phyloP scores from a whole-genome alignment of 1,284 basidiomycete genomes.

The Inonotus hispidus region DNA sequence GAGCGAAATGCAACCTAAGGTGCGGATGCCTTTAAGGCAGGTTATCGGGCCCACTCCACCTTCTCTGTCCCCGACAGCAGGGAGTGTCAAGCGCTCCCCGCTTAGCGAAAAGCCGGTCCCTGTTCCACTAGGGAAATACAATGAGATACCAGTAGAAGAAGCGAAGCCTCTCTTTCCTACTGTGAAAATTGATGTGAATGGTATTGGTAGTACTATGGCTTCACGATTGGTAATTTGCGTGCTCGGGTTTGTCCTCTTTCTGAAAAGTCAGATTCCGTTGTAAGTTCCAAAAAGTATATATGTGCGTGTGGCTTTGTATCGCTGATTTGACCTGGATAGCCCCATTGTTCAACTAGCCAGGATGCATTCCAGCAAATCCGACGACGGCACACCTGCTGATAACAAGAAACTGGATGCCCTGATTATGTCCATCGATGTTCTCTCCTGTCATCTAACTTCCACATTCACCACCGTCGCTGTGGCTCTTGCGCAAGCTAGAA shows the following conservation, averaged over 20 bases:
- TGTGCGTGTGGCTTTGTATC: slow-evolving; percentile 38
- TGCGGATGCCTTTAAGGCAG: background rate
- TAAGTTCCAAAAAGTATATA: slow-evolving; percentile 64
- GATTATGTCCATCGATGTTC: slow-evolving; percentile 56
- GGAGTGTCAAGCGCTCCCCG: background rate
- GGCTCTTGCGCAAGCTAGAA: slow-evolving; percentile 35
- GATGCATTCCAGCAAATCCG: slow-evolving; percentile 40
- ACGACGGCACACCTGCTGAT: slow-evolving; percentile 32
- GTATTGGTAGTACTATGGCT: slow-evolving; percentile 52
- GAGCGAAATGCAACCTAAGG: too few relatives aligned
- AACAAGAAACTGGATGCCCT: slow-evolving; percentile 56
- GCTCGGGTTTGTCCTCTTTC: slow-evolving; percentile 61
- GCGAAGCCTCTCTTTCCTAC: slow-evolving; percentile 28
- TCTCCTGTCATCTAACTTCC: slow-evolving; percentile 63
- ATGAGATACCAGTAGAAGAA: too few relatives aligned
- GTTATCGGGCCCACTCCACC: background rate
- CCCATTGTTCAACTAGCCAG: slow-evolving; percentile 56
- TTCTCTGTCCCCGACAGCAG: background rate
- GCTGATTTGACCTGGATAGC: slow-evolving; percentile 31
- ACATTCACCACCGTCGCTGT: slow-evolving; percentile 67
- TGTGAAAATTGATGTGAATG: slow-evolving; percentile 44
- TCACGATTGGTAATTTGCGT: slow-evolving; percentile 54
- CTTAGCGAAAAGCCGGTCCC: background rate
- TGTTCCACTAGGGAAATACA: too few relatives aligned
- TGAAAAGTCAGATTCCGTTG: slow-evolving; percentile 75